phyloP scores from a whole-genome alignment of 345 rosid species.

The Raphanus sativus region DNA sequence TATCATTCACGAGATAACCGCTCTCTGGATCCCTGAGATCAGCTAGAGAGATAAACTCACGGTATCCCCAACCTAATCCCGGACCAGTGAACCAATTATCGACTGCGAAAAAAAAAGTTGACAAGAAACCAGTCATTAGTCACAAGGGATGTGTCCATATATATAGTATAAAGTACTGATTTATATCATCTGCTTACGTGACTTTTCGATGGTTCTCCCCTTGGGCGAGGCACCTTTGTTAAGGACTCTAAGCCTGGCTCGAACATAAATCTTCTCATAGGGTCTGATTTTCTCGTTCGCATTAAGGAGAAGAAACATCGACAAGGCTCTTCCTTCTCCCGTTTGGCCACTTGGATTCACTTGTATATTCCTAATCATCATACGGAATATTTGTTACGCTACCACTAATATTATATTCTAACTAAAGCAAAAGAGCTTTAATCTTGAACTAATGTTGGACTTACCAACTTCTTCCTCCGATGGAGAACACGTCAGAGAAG shows the following conservation, averaged over 20 bases:
- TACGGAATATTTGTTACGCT: background rate
- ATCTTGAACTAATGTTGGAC: background rate
- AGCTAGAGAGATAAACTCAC: background rate
- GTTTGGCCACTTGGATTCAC: background rate
- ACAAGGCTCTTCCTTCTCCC: conserved; percentile 6
- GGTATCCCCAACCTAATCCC: background rate
- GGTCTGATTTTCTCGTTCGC: background rate
- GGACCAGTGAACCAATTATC: background rate
- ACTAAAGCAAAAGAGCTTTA: background rate
- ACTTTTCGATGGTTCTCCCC: background rate
- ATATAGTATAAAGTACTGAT: too few relatives aligned
- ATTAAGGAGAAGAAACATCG: background rate
- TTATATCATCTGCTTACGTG: background rate
- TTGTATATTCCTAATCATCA: conserved; percentile 7
- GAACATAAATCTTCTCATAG: conserved; percentile 22
- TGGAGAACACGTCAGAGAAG: background rate
- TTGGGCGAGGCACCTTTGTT: background rate
- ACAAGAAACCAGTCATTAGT: background rate
- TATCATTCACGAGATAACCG: background rate
- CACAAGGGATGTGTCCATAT: too few relatives aligned
- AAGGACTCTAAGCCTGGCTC: conserved; percentile 18
- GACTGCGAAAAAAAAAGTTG: background rate
- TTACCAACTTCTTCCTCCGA: conserved; percentile 19
- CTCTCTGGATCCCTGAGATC: background rate
- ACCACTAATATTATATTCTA: too few relatives aligned